These are phyloP conservation scores for Leptomonas seymouri DNA, from an alignment of 208 protist genomes.

Conservation along the genomic window DNA sequence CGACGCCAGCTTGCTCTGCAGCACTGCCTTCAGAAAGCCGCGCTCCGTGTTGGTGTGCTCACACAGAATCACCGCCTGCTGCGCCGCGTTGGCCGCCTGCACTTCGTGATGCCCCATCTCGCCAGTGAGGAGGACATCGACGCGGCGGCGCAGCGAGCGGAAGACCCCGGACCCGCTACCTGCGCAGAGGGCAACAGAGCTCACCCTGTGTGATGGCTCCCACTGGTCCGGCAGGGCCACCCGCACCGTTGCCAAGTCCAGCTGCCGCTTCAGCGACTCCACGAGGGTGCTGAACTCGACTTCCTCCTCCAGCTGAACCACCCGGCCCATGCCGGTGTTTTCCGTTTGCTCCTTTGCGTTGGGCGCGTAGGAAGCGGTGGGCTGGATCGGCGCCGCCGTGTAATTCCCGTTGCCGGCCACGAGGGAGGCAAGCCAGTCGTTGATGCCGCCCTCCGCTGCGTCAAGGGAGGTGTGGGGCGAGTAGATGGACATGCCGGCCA, in stretches of 20 bases:
- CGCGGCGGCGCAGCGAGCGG: conserved; percentile 37
- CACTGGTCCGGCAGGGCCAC: conserved; percentile 71
- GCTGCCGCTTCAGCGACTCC: conserved; percentile 56
- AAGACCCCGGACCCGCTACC: conserved; percentile 88
- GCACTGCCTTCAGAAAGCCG: conserved; percentile 67
- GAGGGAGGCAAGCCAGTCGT: conserved; percentile 91
- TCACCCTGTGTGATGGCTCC: conserved; percentile 40
- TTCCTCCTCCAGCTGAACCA: conserved; percentile 49
- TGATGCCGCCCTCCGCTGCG: conserved; percentile 80
- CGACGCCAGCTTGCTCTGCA: conserved; percentile 52
- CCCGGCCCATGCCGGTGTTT: conserved; percentile 58
- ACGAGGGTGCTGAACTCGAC: conserved; percentile 56
- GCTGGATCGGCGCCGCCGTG: conserved; percentile 44
- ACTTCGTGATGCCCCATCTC: conserved; percentile 96
- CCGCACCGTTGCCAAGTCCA: conserved; percentile 60
- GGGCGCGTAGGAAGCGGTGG: conserved; percentile 35
- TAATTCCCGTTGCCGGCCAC: conserved; percentile 33
- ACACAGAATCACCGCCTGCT: conserved; percentile 86
- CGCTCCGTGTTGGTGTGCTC: conserved; percentile 95
- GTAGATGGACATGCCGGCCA: conserved; percentile 88
- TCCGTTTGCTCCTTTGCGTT: conserved; percentile 30
- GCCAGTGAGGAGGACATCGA: conserved; percentile 84
- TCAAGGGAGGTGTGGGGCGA: conserved; percentile 94
- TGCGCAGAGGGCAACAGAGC: conserved; percentile 82
- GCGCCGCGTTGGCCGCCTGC: conserved; percentile 74